Percentiles rank a stretch among this genome's conserved stretches.
Conservation (phyloP, 306 rosid genomes). For the Fragaria ananassa region DNA sequence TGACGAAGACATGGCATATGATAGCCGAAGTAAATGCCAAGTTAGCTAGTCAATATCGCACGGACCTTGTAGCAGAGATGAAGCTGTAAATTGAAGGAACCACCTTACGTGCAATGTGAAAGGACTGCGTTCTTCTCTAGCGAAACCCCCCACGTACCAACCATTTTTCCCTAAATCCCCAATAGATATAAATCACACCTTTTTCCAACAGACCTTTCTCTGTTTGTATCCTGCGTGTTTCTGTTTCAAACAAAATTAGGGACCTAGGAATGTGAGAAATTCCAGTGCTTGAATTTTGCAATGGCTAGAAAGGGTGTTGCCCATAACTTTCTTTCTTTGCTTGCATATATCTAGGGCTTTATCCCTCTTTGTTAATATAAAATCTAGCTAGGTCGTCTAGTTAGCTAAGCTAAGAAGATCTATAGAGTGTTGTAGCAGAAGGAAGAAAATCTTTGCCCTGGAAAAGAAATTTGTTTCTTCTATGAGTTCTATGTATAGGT, state of each 20-base stretch:
- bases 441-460: neutral
- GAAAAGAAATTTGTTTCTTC: neutral
- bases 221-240: conserved; percentile 8
- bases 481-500: neutral
- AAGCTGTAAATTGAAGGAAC: neutral
- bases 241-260: conserved; percentile 17
- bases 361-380: neutral
- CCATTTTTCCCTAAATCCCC: neutral
- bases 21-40: conserved; percentile 1
- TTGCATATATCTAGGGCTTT: no score
- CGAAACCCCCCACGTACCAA: neutral
- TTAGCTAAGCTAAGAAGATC: neutral
- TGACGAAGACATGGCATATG: neutral
- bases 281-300: conserved; percentile 12
- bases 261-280: conserved; percentile 23
- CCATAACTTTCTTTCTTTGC: conserved; percentile 5
- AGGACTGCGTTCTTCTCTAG: conserved; percentile 1
- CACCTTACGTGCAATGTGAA: neutral
- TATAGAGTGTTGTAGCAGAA: neutral
- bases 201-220: conserved; percentile 13
- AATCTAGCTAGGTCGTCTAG: neutral
- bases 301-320: conserved; percentile 13
- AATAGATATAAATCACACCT: neutral
- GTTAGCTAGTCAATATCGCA: neutral
- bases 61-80: conserved; percentile 12